These are phyloP conservation scores for Leccinum insigne DNA, from an alignment of 1,284 basidiomycete genomes.

Conservation along the genomic window DNA sequence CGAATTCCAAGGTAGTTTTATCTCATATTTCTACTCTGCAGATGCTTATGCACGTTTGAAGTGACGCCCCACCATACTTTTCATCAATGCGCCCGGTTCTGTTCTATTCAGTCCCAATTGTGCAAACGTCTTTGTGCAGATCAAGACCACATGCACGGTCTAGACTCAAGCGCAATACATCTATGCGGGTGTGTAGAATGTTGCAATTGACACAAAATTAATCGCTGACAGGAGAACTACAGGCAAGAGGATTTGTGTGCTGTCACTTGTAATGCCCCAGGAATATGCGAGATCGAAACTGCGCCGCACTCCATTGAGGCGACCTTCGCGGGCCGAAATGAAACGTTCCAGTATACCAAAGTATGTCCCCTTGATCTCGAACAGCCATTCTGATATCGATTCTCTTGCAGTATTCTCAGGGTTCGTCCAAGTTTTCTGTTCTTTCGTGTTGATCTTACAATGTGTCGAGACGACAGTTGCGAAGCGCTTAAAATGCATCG, in stretches of 20 bases:
- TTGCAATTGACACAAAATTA: not conserved
- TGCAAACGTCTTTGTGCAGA: slow-evolving; percentile 53
- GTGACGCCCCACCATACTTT: slow-evolving; percentile 43
- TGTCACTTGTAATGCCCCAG: slow-evolving; percentile 41
- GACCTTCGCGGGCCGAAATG: slow-evolving; percentile 50
- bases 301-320: slow-evolving; percentile 57
- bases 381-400: slow-evolving; percentile 16
- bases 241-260: slow-evolving; percentile 53
- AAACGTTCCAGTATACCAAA: slow-evolving; percentile 52
- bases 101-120: slow-evolving; percentile 52
- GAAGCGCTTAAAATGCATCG: too few species aligned
- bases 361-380: slow-evolving; percentile 22
- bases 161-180: slow-evolving; percentile 43
- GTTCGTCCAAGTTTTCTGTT: slow-evolving; percentile 11
- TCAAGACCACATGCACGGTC: slow-evolving; percentile 53
- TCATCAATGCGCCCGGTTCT: slow-evolving; percentile 54
- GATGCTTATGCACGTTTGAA: slow-evolving; percentile 9
- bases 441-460: slow-evolving; percentile 15
- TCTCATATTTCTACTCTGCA: too few species aligned
- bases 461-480: too few species aligned
- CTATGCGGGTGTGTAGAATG: slow-evolving; percentile 54
- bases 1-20: slow-evolving; percentile 40
- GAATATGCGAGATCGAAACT: slow-evolving; percentile 59
- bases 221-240: slow-evolving; percentile 4
- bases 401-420: slow-evolving; percentile 27